Conservation (phyloP, 2,329 filamentous ascomycete species). For the Parascedosporium putredinis region DNA sequence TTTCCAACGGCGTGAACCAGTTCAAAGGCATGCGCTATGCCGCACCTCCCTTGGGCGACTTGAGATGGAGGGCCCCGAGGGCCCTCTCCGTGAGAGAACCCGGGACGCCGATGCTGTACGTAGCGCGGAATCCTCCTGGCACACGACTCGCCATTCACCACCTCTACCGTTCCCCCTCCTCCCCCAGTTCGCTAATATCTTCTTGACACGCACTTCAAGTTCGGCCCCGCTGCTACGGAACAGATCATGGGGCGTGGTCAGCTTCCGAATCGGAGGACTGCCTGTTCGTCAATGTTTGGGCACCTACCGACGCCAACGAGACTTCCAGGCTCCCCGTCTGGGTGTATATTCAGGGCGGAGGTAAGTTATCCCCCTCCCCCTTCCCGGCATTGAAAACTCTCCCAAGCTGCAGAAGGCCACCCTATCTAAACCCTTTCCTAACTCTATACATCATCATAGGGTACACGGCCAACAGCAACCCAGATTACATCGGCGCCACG, state of each 20-base stretch:
- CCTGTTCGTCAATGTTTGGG: constrained; percentile 38
- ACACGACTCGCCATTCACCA: too few species aligned
- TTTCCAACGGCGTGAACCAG: constrained; percentile 29
- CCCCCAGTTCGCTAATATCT: too few species aligned
- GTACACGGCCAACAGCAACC: constrained; percentile 19
- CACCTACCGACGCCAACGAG: constrained; percentile 22
- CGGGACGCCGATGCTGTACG: constrained; percentile 27
- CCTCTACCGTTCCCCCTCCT: too few species aligned
- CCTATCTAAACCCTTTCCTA: neutral
- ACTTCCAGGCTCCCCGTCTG: constrained; percentile 25
- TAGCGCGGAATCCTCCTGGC: too few species aligned
- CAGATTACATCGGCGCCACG: constrained; percentile 26
- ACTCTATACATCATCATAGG: constrained; percentile 18
- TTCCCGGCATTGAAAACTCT: too few species aligned
- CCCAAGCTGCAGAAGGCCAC: too few species aligned
- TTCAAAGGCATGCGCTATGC: constrained; percentile 42
- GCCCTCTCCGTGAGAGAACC: constrained; percentile 25
- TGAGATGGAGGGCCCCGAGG: constrained; percentile 40
- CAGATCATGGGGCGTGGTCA: constrained; percentile 2
- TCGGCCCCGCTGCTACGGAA: constrained; percentile 9
- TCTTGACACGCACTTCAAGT: too few species aligned
- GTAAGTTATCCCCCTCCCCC: neutral
- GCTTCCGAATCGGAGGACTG: constrained; percentile 33
- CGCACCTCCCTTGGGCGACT: constrained; percentile 35
- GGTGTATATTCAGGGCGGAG: constrained; percentile 35